Base-by-base conservation (phyloP, 345 rosid species). In the Citrus sp. region DNA sequence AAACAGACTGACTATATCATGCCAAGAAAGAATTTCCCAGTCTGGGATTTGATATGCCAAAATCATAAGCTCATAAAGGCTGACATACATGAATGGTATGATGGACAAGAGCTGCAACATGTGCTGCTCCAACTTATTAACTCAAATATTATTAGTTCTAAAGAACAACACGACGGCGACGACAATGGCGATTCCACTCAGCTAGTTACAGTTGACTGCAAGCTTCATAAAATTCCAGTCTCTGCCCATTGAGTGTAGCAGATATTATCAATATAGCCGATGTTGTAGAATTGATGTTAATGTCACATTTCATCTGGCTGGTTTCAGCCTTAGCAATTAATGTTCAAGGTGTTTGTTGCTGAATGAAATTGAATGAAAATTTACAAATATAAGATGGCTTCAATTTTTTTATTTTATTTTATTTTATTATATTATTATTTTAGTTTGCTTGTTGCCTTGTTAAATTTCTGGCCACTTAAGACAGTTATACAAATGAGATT, bases 21-120 rank as follows among this genome's bases (percentile, higher is more conserved):
- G 98, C 98, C 98, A 12, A 94, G 98, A 83, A 95, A 92, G 83
- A 82, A 88, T 27, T 95, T 84, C 64, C 98, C 98, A 7, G 89
- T 92, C 7, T 93, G 95, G 98, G 94, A 90, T 13, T 84, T 93
- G 37, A 95, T 93, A 32, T 72, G 87, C 85, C 72, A 77, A 69
- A 90, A 90, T 65, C 90, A 91, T 0, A 76, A 78, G 85, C 61
- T 86, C 25, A 69, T 95, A 30, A 88, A 86, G 77, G 95, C 95
- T 1, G 82, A 87, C 38, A 89, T 93, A n/a, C 88, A 87, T 77
- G 95, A 88, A 67, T 95, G 97, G 98, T 85, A 75, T 21, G 92
- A 93, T 40, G 98, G 98, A 3, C 88, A 85, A 74, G 91, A 87
- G 59, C 82, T 89, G 21, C 93, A 93, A 74, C 73, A 40, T 8